These are phyloP conservation scores for Fusarium chlamydosporum DNA, from an alignment of 2,329 filamentous ascomycete species.

Conservation along the genomic window DNA sequence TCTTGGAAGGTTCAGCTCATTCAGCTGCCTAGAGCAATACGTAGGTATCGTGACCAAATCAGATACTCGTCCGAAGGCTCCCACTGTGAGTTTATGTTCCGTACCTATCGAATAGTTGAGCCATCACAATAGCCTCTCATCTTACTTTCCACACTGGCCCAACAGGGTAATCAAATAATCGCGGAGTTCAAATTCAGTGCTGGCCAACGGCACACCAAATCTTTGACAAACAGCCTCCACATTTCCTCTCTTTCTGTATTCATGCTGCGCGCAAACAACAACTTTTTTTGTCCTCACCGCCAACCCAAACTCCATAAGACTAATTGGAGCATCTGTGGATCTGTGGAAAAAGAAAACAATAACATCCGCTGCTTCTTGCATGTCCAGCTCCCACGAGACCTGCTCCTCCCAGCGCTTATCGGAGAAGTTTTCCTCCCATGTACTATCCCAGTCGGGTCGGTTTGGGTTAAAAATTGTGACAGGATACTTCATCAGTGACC, in stretches of 20 bases:
- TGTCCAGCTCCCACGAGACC: slow-evolving; percentile 72
- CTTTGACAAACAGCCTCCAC: slow-evolving; percentile 69
- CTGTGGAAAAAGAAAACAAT: slow-evolving; percentile 71
- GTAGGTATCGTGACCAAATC: no score
- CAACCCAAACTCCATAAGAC: slow-evolving; percentile 72
- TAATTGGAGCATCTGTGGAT: slow-evolving; percentile 67
- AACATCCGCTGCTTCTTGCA: slow-evolving; percentile 66
- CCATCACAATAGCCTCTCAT: no score
- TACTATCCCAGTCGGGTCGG: slow-evolving; percentile 68
- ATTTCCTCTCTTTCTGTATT: slow-evolving; percentile 72
- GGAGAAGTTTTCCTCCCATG: slow-evolving; percentile 64
- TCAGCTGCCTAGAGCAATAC: no score
- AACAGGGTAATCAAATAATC: slow-evolving; percentile 51
- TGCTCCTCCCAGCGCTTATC: slow-evolving; percentile 66
- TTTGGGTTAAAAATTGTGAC: slow-evolving; percentile 71
- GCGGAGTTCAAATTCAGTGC: slow-evolving; percentile 59
- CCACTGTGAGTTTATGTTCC: no score
- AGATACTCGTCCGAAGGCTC: no score
- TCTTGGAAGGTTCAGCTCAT: background rate
- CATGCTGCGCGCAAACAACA: slow-evolving; percentile 66
- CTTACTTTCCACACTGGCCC: no score
- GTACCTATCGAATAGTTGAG: no score
- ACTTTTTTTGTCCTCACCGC: slow-evolving; percentile 63
- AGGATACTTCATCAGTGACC: slow-evolving; percentile 59
- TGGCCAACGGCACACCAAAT: slow-evolving; percentile 62